These are phyloP conservation scores for Phytophthora fragariae DNA, from an alignment of 352 stramenopile genomes.

Conservation along the genomic window DNA sequence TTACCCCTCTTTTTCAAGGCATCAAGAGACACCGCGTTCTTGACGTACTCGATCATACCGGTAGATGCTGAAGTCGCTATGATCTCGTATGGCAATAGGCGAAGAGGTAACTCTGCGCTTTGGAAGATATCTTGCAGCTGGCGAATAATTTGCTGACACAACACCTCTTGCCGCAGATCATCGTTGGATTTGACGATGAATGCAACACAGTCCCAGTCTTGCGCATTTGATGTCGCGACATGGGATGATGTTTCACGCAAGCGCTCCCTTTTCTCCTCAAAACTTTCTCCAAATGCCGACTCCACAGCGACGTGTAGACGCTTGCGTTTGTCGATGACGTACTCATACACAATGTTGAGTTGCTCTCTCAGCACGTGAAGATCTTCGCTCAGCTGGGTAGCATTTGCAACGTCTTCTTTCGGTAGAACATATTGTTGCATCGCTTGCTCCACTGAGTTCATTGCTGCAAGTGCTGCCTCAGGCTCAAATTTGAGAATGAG, in stretches of 20 bases:
- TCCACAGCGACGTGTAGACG: constrained; percentile 74
- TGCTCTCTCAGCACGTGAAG: constrained; percentile 75
- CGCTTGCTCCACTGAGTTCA: constrained; percentile 68
- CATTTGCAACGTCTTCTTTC: constrained; percentile 37
- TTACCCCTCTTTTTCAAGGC: constrained; percentile 92
- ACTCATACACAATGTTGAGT: constrained; percentile 72
- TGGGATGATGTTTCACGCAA: constrained; percentile 66
- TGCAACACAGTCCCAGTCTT: constrained; percentile 78
- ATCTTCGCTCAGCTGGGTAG: constrained; percentile 50
- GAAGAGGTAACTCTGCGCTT: constrained; percentile 94
- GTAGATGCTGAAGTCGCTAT: constrained; percentile 95
- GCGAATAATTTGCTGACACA: constrained; percentile 97
- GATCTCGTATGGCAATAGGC: constrained; percentile 96
- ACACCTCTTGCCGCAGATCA: constrained; percentile 97
- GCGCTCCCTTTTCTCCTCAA: constrained; percentile 79
- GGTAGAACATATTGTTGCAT: constrained; percentile 64
- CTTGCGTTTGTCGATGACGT: constrained; percentile 68
- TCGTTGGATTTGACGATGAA: constrained; percentile 99
- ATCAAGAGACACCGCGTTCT: constrained; percentile 97
- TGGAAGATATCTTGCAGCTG: constrained; percentile 97
- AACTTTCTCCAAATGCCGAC: constrained; percentile 85
- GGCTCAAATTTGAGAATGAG: constrained; percentile 73
- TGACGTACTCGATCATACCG: constrained; percentile 97
- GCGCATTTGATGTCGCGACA: constrained; percentile 33
- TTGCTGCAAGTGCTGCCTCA: constrained; percentile 55